Percentiles rank a stretch among this genome's conserved stretches.
These are phyloP conservation scores for Phytophthora brassicae DNA, from an alignment of 352 stramenopile genomes.

Conservation along the genomic window DNA sequence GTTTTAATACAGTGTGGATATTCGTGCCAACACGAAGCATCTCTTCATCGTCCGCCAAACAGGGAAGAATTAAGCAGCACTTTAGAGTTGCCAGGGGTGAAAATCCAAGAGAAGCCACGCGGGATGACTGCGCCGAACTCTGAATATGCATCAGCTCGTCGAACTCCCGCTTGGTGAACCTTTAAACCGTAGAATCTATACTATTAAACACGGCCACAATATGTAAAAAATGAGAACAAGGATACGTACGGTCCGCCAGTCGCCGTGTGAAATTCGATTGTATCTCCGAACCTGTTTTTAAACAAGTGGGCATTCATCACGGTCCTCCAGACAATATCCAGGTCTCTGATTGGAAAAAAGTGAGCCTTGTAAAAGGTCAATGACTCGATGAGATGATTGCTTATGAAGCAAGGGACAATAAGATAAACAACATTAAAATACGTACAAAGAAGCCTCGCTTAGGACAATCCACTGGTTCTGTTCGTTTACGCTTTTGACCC, in stretches of 20 bases:
- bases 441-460: conserved; percentile 42
- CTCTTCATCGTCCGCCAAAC: conserved; percentile 49
- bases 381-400: neutral
- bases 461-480: neutral
- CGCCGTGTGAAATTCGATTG: conserved; percentile 67
- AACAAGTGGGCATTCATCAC: conserved; percentile 68
- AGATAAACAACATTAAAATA: conserved; percentile 1
- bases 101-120: conserved; percentile 34
- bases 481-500: conserved; percentile 37
- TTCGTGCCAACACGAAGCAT: conserved; percentile 79
- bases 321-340: conserved; percentile 65
- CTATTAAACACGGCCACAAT: neutral
- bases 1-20: conserved; percentile 64
- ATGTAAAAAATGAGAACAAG: neutral
- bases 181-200: conserved; percentile 16
- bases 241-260: conserved; percentile 47
- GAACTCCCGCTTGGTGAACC: conserved; percentile 66
- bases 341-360: conserved; percentile 55
- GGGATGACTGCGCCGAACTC: conserved; percentile 38
- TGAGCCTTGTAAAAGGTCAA: conserved; percentile 32
- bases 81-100: conserved; percentile 52
- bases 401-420: too few species aligned
- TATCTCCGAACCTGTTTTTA: conserved; percentile 56
- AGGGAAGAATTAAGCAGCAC: conserved; percentile 73
- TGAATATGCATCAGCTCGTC: conserved; percentile 82